Evolutionary conservation across 768 basidiomycete genomes (phyloP), one percentile per base, ranked within the genome.

Genomic region (Tephrocybe sp.): DNA sequence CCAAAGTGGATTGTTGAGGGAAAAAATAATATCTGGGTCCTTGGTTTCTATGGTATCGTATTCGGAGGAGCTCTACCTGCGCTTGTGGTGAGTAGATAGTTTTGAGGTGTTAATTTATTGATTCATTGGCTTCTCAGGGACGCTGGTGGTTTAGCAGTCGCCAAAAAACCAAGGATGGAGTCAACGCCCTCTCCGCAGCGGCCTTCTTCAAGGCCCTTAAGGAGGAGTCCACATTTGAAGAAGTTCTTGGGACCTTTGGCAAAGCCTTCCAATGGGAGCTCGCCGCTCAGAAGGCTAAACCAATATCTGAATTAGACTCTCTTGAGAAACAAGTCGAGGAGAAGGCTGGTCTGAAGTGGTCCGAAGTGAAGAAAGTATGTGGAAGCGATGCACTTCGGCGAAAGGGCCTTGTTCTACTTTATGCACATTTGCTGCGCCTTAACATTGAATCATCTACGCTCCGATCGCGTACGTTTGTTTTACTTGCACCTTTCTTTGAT

Each of bases 131-230:
- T 13, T 38, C 45, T 7, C 59, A 87, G 85, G 89, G 92, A 12
- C 82, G 85, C 31, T 98, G 97, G 97, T 99, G 97, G 97, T 99
- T 98, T 62, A 91, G 92, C 4, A 90, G 84, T 59, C 79, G 89
- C 50, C 77, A 83, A 56, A 85, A 82, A 68, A 99, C 97, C 13
- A 95, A 97, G 67, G 97, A 99, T 57, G 92, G 93, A 36, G 78
- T 97, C 49, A 74, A 91, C 53, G 82, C 85, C 19, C 74, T 73
- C 35, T 90, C 92, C 0, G 96, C 96, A 2, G 84, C 92, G 26
- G 73, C 78, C 0, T 93, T 93, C 73, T 99, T 97, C 84, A 91
- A 88, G 64, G 73, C 78, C 4, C 59, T 98, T n/a, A 81, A 77
- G 23, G 96, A 99, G 62, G 84, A 87, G 20, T 85, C 88, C 7